These are phyloP conservation scores for Daldinia decipiens DNA, from an alignment of 495 filamentous ascomycete species.

Conservation along the genomic window DNA sequence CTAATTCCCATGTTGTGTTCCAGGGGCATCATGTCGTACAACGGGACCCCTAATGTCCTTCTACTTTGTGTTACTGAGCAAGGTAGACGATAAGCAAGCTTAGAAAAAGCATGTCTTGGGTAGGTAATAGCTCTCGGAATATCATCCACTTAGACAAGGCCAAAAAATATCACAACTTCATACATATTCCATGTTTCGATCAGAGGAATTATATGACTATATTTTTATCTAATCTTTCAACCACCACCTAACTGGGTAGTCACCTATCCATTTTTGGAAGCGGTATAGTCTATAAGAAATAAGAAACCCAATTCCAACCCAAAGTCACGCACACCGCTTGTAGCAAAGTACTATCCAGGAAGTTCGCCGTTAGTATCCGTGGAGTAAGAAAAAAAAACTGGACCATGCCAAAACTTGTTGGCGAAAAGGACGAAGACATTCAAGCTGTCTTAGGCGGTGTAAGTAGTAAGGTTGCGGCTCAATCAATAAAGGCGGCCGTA, in stretches of 20 bases:
- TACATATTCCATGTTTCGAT: too few species aligned
- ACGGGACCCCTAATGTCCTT: neutral
- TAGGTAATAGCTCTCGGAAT: neutral
- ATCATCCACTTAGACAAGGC: neutral
- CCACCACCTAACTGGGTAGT: neutral
- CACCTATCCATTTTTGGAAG: neutral
- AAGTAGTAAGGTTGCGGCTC: neutral
- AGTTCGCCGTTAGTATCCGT: neutral
- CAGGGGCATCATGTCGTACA: neutral
- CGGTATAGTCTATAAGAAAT: neutral
- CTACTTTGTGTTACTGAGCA: neutral
- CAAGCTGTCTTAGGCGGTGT: neutral
- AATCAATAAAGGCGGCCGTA: neutral
- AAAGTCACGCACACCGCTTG: neutral
- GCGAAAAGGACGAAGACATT: neutral
- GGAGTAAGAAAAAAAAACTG: slow-evolving; percentile 2
- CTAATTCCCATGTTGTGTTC: neutral
- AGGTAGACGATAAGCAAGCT: neutral
- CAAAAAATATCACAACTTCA: neutral
- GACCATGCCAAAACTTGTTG: neutral
- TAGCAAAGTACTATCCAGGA: neutral
- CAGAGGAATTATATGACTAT: neutral
- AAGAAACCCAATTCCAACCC: neutral
- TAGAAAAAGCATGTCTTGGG: neutral
- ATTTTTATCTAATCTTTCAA: neutral